phyloP scores from a whole-genome alignment of 371 early-diverging fungal genomes.

The Spraguea lophii region DNA sequence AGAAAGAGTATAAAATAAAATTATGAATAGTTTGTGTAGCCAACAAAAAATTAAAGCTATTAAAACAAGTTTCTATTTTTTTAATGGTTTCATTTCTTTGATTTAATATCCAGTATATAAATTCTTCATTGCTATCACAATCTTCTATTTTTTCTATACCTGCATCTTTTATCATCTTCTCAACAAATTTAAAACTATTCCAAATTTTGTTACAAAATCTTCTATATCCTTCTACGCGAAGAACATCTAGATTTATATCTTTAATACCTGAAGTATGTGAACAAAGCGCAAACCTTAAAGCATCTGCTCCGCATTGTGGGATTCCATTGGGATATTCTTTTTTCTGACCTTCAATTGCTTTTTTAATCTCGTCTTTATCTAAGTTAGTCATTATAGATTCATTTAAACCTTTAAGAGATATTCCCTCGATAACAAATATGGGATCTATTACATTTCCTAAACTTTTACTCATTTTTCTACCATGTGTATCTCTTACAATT shows the following conservation, averaged over 20 bases:
- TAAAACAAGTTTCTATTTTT: conserved; percentile 56
- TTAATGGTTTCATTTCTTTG: conserved; percentile 60
- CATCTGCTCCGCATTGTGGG: conserved; percentile 93
- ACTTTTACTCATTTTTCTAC: conserved; percentile 93
- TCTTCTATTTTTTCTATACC: not conserved
- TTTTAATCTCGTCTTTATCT: conserved; percentile 67
- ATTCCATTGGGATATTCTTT: conserved; percentile 90
- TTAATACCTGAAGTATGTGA: conserved; percentile 64
- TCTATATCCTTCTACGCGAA: conserved; percentile 84
- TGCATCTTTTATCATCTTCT: not conserved
- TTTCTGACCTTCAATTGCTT: conserved; percentile 51
- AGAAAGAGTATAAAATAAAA: conserved; percentile 86
- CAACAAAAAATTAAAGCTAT: conserved; percentile 72
- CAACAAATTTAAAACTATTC: conserved; percentile 58
- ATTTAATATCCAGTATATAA: conserved; percentile 69
- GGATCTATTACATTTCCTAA: conserved; percentile 98
- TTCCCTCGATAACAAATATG: conserved; percentile 84
- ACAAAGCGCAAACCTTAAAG: conserved; percentile 80
- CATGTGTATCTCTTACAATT: conserved; percentile 95
- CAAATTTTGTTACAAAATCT: conserved; percentile 98
- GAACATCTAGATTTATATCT: conserved; percentile 83
- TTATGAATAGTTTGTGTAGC: conserved; percentile 67
- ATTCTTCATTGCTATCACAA: not conserved
- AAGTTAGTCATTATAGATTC: conserved; percentile 60
- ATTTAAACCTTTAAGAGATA: conserved; percentile 55